A percentile compares a stretch with the other conserved stretches of the same genome.
Conservation (phyloP, 768 basidiomycete genomes). For the Saitozyma sp. region DNA sequence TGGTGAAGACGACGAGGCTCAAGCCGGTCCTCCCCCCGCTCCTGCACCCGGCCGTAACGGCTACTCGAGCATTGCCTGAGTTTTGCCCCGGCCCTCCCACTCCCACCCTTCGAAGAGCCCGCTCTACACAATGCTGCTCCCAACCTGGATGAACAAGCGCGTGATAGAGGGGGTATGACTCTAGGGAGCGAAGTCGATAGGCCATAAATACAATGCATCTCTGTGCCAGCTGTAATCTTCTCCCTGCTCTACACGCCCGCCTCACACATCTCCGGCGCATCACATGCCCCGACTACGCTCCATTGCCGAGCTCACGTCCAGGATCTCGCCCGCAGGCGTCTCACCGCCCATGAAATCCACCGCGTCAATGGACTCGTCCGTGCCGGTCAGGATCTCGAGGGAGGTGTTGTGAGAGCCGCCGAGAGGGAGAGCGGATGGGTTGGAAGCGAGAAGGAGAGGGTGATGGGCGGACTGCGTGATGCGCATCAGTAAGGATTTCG, state of each 20-base stretch:
- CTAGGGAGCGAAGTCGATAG: not conserved
- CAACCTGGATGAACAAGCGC: no score
- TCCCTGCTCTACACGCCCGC: no score
- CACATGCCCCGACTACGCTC: constrained; percentile 45
- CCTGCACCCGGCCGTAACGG: constrained; percentile 40
- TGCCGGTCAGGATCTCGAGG: constrained; percentile 89
- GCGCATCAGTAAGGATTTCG: constrained; percentile 1
- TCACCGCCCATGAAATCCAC: constrained; percentile 77
- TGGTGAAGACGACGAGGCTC: constrained; percentile 34
- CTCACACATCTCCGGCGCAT: not conserved
- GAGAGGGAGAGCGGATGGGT: constrained; percentile 38
- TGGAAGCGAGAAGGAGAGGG: constrained; percentile 39
- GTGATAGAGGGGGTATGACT: no score
- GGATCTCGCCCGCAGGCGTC: constrained; percentile 41
- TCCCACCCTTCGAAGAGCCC: no score
- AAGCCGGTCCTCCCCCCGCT: constrained; percentile 25
- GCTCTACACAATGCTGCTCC: no score
- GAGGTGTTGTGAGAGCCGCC: constrained; percentile 67
- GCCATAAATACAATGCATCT: constrained; percentile 11
- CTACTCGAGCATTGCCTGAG: constrained; percentile 39
- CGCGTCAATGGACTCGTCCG: constrained; percentile 78
- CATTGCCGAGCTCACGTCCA: constrained; percentile 40
- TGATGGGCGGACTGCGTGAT: constrained; percentile 37
- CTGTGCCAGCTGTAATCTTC: no score
- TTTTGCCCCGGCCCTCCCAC: no score